Evolutionary conservation across 2,329 filamentous ascomycete species (phyloP).

Genomic region (Ophiostoma sp.): DNA sequence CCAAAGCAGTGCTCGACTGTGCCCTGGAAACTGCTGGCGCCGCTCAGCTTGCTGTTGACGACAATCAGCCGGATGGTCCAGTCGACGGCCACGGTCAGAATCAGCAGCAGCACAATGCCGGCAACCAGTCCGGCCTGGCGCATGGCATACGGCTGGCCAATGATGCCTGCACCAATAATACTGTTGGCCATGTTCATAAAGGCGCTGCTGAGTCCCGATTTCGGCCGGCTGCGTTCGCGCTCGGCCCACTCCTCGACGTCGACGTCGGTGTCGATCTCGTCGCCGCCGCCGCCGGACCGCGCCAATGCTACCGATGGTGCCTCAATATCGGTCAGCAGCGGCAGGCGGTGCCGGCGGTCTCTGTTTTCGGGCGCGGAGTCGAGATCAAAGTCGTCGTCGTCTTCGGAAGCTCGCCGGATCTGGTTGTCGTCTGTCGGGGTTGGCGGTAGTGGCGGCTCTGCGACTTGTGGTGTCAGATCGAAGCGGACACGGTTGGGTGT

Average conservation of each 20-base stretch:
- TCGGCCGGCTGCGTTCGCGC: slow-evolving; percentile 60
- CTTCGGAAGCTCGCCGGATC: slow-evolving; percentile 21
- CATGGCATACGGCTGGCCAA: slow-evolving; percentile 92
- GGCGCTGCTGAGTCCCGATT: slow-evolving; percentile 77
- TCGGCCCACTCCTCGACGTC: slow-evolving; percentile 45
- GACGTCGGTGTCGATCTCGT: slow-evolving; percentile 29
- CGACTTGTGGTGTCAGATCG: slow-evolving; percentile 43
- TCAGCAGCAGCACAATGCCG: slow-evolving; percentile 71
- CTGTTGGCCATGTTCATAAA: slow-evolving; percentile 99
- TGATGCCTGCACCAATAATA: slow-evolving; percentile 77
- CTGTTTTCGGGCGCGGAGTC: slow-evolving; percentile 32
- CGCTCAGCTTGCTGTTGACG: slow-evolving; percentile 93
- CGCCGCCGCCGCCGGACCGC: slow-evolving; percentile 35
- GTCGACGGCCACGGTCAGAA: slow-evolving; percentile 78
- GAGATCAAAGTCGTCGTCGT: slow-evolving; percentile 33
- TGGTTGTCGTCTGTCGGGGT: neutral
- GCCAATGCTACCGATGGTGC: slow-evolving; percentile 70
- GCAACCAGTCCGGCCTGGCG: slow-evolving; percentile 81
- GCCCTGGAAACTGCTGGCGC: slow-evolving; percentile 87
- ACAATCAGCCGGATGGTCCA: slow-evolving; percentile 98
- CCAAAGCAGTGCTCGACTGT: slow-evolving; percentile 97
- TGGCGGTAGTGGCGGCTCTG: neutral
- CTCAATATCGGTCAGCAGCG: slow-evolving; percentile 76
- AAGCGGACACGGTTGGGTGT: slow-evolving; percentile 70
- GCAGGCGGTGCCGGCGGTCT: slow-evolving; percentile 54